Percentiles rank a stretch among this genome's conserved stretches.
phyloP scores from a whole-genome alignment of 192 early-diverging fungal species.

The Umbelopsis vinacea region DNA sequence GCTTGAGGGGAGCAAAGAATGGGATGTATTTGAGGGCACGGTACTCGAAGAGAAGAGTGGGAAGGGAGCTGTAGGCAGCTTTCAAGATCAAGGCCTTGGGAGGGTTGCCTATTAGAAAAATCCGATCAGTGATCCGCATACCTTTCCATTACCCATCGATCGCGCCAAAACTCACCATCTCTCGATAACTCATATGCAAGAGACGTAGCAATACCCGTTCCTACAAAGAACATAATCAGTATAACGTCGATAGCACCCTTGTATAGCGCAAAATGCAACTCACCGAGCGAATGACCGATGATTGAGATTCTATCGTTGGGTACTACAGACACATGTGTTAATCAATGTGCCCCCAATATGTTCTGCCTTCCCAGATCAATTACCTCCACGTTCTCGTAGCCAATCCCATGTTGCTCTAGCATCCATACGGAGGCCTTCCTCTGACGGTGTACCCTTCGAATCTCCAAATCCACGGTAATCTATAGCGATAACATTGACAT shows the following conservation, averaged over 20 bases:
- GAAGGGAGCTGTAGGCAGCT: conserved; percentile 42
- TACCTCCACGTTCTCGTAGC: conserved; percentile 33
- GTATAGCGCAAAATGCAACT: not conserved
- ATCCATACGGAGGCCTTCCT: conserved; percentile 34
- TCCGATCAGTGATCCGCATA: not conserved
- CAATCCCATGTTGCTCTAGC: conserved; percentile 34
- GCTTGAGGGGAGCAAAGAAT: conserved; percentile 33
- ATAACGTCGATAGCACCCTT: not conserved
- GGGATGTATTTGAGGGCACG: conserved; percentile 30
- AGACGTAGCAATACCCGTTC: conserved; percentile 39
- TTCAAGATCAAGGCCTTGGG: conserved; percentile 39
- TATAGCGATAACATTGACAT: conserved; percentile 35
- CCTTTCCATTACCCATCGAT: no score
- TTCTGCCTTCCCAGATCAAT: not conserved
- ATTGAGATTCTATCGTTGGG: conserved; percentile 30
- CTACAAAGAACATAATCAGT: not conserved
- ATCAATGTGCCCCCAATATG: no score
- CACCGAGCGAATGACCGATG: conserved; percentile 44
- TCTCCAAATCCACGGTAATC: conserved; percentile 51
- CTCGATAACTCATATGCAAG: conserved; percentile 36
- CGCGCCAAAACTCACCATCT: conserved; percentile 8
- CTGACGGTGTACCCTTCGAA: conserved; percentile 40
- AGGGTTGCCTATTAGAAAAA: conserved; percentile 4
- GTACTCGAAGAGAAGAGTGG: conserved; percentile 43
- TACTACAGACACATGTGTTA: conserved; percentile 9